These are phyloP conservation scores for Gymnopilus dilepis DNA, from an alignment of 768 basidiomycete species.

Conservation along the genomic window DNA sequence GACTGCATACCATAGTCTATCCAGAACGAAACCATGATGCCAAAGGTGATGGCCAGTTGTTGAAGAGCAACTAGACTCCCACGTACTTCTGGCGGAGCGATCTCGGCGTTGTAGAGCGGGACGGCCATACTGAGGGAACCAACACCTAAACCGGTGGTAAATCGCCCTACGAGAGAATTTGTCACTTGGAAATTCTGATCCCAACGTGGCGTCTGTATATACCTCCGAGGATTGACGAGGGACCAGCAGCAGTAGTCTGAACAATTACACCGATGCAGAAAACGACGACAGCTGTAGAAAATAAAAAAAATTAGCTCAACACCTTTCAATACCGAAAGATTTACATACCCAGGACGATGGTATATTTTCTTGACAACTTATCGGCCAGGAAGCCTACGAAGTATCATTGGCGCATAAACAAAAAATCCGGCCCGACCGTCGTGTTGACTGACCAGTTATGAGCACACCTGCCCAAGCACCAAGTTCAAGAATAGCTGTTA, in stretches of 20 bases:
- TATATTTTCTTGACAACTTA: conserved; percentile 74
- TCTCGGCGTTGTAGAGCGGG: conserved; percentile 74
- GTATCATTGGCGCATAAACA: neutral
- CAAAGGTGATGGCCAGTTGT: conserved; percentile 82
- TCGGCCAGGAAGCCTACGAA: conserved; percentile 64
- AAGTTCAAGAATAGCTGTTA: conserved; percentile 76
- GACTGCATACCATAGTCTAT: conserved; percentile 53
- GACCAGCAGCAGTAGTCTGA: conserved; percentile 61
- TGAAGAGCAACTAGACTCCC: conserved; percentile 83
- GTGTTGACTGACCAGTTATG: conserved; percentile 51
- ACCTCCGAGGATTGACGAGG: conserved; percentile 72
- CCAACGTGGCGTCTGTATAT: neutral
- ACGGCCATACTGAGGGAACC: conserved; percentile 86
- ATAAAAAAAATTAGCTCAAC: conserved; percentile 19
- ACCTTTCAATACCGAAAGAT: neutral
- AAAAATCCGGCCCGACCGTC: neutral
- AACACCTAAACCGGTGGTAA: conserved; percentile 81
- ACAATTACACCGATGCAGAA: conserved; percentile 79
- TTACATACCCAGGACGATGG: conserved; percentile 59
- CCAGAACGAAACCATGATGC: conserved; percentile 71
- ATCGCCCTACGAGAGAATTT: conserved; percentile 51
- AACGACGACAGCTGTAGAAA: conserved; percentile 51
- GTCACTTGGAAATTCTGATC: neutral
- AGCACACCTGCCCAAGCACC: conserved; percentile 82
- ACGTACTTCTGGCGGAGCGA: conserved; percentile 82